Evolutionary conservation across 495 filamentous ascomycete genomes (phyloP).

Genomic region (Daldinia decipiens): DNA sequence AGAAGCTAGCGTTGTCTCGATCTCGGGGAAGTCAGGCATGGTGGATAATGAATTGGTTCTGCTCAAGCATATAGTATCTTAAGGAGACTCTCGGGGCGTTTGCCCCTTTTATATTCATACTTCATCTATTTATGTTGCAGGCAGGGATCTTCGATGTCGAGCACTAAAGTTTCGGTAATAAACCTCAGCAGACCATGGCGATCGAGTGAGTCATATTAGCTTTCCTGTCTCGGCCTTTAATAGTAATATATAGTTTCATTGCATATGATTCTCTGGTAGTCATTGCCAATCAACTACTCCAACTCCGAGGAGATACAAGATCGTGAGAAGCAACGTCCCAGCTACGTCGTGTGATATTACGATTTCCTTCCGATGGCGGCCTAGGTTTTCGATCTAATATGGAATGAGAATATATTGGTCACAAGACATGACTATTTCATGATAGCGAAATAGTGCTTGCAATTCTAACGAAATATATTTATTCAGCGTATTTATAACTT

Average conservation of each 20-base stretch:
- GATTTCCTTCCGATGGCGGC: neutral
- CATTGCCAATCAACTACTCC: neutral
- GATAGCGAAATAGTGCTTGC: neutral
- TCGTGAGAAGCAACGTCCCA: neutral
- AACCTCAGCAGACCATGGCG: slow-evolving; percentile 1
- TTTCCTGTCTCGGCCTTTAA: slow-evolving; percentile 18
- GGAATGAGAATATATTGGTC: neutral
- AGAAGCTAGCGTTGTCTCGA: slow-evolving; percentile 29
- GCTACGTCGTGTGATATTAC: neutral
- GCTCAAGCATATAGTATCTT: neutral
- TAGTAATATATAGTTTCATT: neutral
- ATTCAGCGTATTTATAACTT: neutral
- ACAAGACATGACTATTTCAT: neutral
- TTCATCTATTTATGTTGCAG: neutral
- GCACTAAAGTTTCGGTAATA: slow-evolving; percentile 11
- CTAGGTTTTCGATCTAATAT: neutral
- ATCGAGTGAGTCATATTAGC: slow-evolving; percentile 26
- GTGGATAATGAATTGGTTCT: slow-evolving; percentile 2
- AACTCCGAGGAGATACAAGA: slow-evolving; percentile 2
- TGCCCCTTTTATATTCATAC: neutral
- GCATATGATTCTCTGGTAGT: neutral
- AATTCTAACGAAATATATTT: neutral
- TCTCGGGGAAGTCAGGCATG: slow-evolving; percentile 24
- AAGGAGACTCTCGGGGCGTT: neutral
- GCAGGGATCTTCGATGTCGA: slow-evolving; percentile 1